Percentiles rank a stretch among this genome's conserved stretches.
These are phyloP conservation scores for Didymella pomorum DNA, from an alignment of 2,329 filamentous ascomycete species.

Conservation along the genomic window DNA sequence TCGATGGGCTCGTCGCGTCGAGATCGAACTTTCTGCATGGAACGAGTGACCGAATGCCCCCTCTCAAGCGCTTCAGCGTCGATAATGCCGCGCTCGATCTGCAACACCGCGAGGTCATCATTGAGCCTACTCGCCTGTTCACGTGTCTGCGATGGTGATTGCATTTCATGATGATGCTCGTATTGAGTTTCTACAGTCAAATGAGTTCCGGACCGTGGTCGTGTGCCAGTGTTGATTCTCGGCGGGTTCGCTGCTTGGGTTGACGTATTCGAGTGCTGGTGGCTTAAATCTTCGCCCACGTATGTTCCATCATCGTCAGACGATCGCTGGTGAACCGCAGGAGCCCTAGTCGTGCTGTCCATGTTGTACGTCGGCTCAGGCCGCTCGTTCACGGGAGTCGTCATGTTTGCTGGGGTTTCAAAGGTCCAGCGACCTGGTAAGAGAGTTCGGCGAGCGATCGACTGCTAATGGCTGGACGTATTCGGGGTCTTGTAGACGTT, in stretches of 20 bases:
- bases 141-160: constrained; percentile 64
- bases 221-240: constrained; percentile 16
- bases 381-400: constrained; percentile 46
- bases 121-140: constrained; percentile 69
- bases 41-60: constrained; percentile 49
- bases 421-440: constrained; percentile 15
- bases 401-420: constrained; percentile 38
- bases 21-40: constrained; percentile 62
- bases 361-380: constrained; percentile 49
- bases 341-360: constrained; percentile 34
- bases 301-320: constrained; percentile 52
- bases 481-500: background rate
- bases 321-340: constrained; percentile 38
- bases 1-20: constrained; percentile 66
- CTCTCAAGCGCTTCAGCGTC: constrained; percentile 51
- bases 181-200: constrained; percentile 59
- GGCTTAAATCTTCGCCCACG: constrained; percentile 47
- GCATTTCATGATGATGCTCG: constrained; percentile 36
- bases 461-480: background rate
- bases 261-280: constrained; percentile 36
- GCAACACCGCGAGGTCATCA: constrained; percentile 71
- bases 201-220: constrained; percentile 51
- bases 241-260: constrained; percentile 15
- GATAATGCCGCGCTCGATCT: constrained; percentile 69
- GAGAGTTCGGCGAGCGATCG: background rate